Conservation (phyloP, 495 filamentous ascomycete genomes). For the Neurospora sp. region DNA sequence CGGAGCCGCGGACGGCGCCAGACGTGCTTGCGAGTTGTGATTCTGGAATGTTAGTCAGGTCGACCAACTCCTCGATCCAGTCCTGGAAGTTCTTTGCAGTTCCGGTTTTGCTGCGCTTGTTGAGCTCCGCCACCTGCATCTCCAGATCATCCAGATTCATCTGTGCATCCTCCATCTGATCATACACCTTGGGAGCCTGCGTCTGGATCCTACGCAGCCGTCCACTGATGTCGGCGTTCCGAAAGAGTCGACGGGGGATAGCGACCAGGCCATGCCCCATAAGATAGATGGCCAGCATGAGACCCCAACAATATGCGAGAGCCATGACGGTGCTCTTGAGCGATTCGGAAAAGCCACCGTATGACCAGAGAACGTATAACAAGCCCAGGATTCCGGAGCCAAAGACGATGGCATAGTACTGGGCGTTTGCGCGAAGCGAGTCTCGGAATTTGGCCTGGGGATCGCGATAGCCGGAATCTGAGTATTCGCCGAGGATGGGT, state of each 20-base stretch:
- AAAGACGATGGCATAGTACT: constrained; percentile 75
- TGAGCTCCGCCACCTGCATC: constrained; percentile 63
- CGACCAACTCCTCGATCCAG: constrained; percentile 87
- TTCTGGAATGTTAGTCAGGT: constrained; percentile 59
- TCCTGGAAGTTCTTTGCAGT: constrained; percentile 75
- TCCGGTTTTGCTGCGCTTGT: constrained; percentile 63
- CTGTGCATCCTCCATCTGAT: constrained; percentile 78
- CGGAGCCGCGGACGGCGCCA: constrained; percentile 23
- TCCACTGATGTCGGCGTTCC: constrained; percentile 61
- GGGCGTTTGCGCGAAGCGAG: constrained; percentile 73
- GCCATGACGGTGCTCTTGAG: constrained; percentile 86
- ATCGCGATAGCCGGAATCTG: constrained; percentile 86
- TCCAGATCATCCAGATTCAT: constrained; percentile 74
- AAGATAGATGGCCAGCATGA: constrained; percentile 83
- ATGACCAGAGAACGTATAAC: constrained; percentile 73
- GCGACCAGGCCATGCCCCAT: constrained; percentile 96
- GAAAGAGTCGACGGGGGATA: constrained; percentile 70
- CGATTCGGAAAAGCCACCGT: constrained; percentile 43
- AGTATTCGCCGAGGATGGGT: constrained; percentile 84
- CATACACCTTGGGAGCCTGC: constrained; percentile 71
- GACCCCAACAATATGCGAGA: constrained; percentile 84
- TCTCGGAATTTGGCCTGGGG: constrained; percentile 69
- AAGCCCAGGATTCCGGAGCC: constrained; percentile 59
- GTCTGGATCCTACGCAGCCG: constrained; percentile 64
- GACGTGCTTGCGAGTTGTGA: constrained; percentile 42